Base-by-base conservation (phyloP, 2,329 filamentous ascomycete species). In the Pyricularia grisea region DNA sequence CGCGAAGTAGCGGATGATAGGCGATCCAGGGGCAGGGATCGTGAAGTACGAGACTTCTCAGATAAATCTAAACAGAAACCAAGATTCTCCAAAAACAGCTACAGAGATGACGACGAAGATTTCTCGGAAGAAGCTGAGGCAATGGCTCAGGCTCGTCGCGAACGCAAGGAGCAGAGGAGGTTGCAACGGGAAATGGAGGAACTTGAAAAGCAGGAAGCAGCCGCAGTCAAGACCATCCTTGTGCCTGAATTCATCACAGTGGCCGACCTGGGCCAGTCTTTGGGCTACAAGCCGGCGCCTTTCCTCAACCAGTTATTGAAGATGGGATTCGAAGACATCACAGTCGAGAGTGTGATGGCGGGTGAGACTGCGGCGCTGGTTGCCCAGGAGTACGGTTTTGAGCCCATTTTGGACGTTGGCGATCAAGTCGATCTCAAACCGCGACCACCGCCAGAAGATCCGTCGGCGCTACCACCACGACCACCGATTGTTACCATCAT, bases 401-500 rank as follows among this genome's bases (percentile, higher is more conserved):
- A 98, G 70, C 92, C 94, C 0, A 89, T 90, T 2, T 86, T 95
- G 28, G 90, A 93, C 69, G 84, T 77, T 74, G 89, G 82, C 23
- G 88, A 90, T 65, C 77, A 81, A 1, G 82, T 88, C 64, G 94
- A 99, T 77, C 80, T 99, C 58, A 86, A 85, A 71, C 85, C 91
- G 28, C 87, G 89, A 12, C 90, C 93, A 1, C 81, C 84, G 30
- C 87, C 88, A 10, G 88, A 89, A 74, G 92, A 94, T 77, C 85
- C 82, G 66, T 87, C 90, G 0, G 74, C 78, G 17, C 79, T 97
- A 9, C 93, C 93, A 1, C 79, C 82, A 42, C 88, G 96, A 20
- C 94, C 95, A 9, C 96, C 95, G 0, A 93, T 99, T 50, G 94
- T 99, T 58, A 98, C 96, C 0, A 99, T 99, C 75, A 99, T 99